Base-by-base conservation (phyloP, 2,329 filamentous ascomycete species). In the Venturia asperata region DNA sequence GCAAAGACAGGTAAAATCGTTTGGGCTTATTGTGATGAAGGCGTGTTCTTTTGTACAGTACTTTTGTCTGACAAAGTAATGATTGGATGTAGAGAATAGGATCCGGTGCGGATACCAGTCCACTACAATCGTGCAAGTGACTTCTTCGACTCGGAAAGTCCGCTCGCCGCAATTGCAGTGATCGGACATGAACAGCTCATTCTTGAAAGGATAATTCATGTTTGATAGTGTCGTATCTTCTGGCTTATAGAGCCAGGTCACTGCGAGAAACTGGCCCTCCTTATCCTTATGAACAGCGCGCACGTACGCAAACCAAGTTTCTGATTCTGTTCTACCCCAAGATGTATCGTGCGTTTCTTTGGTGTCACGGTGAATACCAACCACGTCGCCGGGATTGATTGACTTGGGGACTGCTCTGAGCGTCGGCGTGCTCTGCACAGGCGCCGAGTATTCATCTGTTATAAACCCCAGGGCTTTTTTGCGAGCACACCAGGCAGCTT, bases 151-250 rank as follows among this genome's bases (percentile, higher is more conserved):
- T 0, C 78, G 69, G 3, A 90, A 78, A 37, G 80, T 79, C 0
- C 76, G 71, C 21, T 83, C 78, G 0, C 77, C 72, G 67, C 90
- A 94, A 0, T 87, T 88, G 75, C 91, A 93, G 66, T 92, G 85
- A 62, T 91, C 84, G 0, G 87, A 90, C 0, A 93, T 75, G 67
- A 94, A 94, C 0, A 94, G 74, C 73, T 95, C 90, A 63, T 92
- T 89, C 0, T 76, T 67, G 74, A 85, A 87, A 0, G 87, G 87
- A 69, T 93, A 95, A 11, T 80, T 81, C 75, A 87, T 86, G 6
- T 82, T 76, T 0, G 81, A 83, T 55, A 91, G 89, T 0, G 87
- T 83, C 0, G 91, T 94, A 64, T 94, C 87, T 0, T 80, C 78
- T 0, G 90, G 83, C 1, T 83, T 80, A 69, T 92, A 93, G 0